A percentile compares a stretch with the other conserved stretches of the same genome.
Conservation (phyloP, 2,329 filamentous ascomycete genomes). For the Pseudogymnoascus sp. region DNA sequence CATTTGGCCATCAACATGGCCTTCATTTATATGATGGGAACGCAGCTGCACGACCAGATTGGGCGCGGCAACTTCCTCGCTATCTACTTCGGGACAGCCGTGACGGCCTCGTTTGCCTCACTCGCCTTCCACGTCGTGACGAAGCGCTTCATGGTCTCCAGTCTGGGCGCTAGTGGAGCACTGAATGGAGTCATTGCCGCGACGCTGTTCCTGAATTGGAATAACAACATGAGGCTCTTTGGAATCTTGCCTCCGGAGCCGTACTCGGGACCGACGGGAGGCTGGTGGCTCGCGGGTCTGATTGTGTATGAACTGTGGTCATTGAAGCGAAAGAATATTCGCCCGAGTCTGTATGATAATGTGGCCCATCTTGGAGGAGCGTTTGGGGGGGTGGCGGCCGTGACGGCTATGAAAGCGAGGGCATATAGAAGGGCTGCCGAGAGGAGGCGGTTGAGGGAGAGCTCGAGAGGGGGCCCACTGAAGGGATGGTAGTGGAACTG, state of each 20-base stretch:
- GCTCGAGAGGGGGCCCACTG: constrained; percentile 18
- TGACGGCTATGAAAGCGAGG: constrained; percentile 21
- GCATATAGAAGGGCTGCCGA: constrained; percentile 18
- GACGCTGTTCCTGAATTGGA: constrained; percentile 52
- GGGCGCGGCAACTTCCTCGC: constrained; percentile 61
- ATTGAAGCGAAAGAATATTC: constrained; percentile 26
- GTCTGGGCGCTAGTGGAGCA: constrained; percentile 60
- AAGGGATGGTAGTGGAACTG: constrained; percentile 13
- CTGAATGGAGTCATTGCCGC: constrained; percentile 53
- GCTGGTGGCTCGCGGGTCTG: constrained; percentile 45
- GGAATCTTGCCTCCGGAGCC: constrained; percentile 46
- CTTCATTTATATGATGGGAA: constrained; percentile 58
- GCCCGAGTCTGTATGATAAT: constrained; percentile 27
- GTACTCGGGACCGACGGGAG: constrained; percentile 43
- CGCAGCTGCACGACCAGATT: constrained; percentile 59
- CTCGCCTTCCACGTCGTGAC: constrained; percentile 37
- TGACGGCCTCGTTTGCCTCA: constrained; percentile 50
- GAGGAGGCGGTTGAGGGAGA: constrained; percentile 20
- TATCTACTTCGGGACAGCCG: constrained; percentile 54
- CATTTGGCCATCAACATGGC: constrained; percentile 61
- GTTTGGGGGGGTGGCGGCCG: constrained; percentile 24
- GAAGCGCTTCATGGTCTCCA: constrained; percentile 36
- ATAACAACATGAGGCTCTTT: constrained; percentile 49
- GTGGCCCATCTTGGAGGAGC: constrained; percentile 32
- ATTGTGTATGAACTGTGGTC: constrained; percentile 42